Evolutionary conservation across 108 stramenopile genomes (phyloP), one percentile per base, ranked within the genome.

Genomic region (Mediolabrus comicus): DNA sequence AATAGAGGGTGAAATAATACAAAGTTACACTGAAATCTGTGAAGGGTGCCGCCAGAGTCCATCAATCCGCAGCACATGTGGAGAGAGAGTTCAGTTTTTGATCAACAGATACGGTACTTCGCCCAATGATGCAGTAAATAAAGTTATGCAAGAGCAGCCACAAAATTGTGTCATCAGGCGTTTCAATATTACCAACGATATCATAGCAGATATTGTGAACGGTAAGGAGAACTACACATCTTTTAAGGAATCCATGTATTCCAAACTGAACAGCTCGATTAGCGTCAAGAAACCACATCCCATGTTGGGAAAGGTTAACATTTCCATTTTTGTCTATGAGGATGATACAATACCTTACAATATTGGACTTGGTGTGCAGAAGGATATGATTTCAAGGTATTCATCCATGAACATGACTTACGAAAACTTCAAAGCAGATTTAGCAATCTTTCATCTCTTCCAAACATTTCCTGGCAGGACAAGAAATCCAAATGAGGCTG

Each of bases 401-500:
- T 14, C 65, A 17, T 22, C 14, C 1, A 16, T 3, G 10, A 65
- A 65, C 28, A 11, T 35, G 14, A 28, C 65, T 11, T 11, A 13
- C 12, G 12, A 6, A 1, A 53, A 65, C 36, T 31, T 65, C 17
- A 10, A 31, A 14, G 65, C 52, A 24, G 65, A 65, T 34, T 12
- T 65, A 32, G 65, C 65, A 5, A 65, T 65, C 51, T 53, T 65
- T 53, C 28, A 65, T 34, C 53, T 65, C 7, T 65, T 65, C 52
- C 65, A 51, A 53, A 65, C 49, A 26, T 65, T 30, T 32, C 65
- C 65, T n/a, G 65, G 65, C 16, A 65, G 65, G 30, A 65, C 65
- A 8, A 3, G 32, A n/a, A 55, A 81, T 71, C 69, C 73, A 4
- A 4, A 33, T 10, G 28, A 60, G 17, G 74, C 80, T 3, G 69